Evolutionary conservation across 768 basidiomycete genomes (phyloP).

Genomic region (Mrakia blollopis): DNA sequence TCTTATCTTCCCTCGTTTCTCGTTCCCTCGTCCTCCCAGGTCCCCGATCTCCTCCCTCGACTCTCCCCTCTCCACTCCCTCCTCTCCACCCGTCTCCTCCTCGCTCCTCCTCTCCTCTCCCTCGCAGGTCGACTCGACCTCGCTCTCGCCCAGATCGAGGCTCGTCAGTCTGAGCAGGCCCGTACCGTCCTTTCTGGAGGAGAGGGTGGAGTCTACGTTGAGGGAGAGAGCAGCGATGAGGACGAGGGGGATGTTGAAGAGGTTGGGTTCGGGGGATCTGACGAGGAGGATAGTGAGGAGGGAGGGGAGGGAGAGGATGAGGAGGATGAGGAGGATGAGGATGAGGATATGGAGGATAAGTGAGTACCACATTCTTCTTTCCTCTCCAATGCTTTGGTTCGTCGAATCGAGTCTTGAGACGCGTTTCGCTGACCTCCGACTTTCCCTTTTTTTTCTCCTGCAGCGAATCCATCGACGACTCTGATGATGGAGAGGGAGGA

Average conservation of each 20-base stretch:
- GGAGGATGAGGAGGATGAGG: conserved; percentile 47
- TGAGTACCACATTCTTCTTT: neutral
- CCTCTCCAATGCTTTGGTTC: no score
- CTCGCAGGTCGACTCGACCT: conserved; percentile 87
- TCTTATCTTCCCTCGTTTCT: neutral
- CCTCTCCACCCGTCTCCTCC: conserved; percentile 67
- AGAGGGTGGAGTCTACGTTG: conserved; percentile 56
- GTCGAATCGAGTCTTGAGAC: no score
- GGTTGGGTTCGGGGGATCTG: conserved; percentile 36
- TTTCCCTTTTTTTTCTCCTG: neutral
- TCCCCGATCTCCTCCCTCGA: conserved; percentile 84
- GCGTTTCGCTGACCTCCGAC: neutral
- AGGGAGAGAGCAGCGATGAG: conserved; percentile 68
- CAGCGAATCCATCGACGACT: conserved; percentile 16
- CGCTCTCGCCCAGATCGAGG: conserved; percentile 87
- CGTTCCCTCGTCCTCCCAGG: conserved; percentile 49
- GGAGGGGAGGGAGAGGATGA: conserved; percentile 58
- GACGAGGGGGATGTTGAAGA: conserved; percentile 45
- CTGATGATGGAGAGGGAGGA: conserved; percentile 11
- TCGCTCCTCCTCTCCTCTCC: conserved; percentile 78
- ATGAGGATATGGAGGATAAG: conserved; percentile 52
- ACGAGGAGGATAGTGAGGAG: conserved; percentile 36
- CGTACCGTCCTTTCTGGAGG: conserved; percentile 30
- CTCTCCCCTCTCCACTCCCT: conserved; percentile 79
- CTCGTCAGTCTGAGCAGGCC: conserved; percentile 55